These are phyloP conservation scores for Tephrocybe sp. DNA, from an alignment of 768 basidiomycete species.

Conservation along the genomic window DNA sequence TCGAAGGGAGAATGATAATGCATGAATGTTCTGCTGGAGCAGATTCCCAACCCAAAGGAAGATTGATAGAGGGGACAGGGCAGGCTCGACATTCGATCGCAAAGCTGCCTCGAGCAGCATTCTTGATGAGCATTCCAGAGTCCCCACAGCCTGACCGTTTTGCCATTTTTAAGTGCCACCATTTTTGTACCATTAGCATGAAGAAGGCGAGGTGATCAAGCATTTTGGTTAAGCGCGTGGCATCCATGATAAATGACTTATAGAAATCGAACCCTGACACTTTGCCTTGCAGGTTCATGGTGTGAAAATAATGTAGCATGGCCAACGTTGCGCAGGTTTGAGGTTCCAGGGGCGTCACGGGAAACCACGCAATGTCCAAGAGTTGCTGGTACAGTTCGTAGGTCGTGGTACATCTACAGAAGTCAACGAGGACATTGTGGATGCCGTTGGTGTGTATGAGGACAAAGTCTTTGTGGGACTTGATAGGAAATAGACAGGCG, in stretches of 20 bases:
- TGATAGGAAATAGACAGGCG: slow-evolving; percentile 3
- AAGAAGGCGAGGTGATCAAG: slow-evolving; percentile 5
- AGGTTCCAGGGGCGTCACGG: slow-evolving; percentile 7
- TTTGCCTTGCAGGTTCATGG: slow-evolving; percentile 10
- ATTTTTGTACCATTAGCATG: slow-evolving; percentile 9
- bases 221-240: not conserved
- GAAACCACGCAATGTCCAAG: slow-evolving; percentile 8
- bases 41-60: slow-evolving; percentile 12
- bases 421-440: slow-evolving; percentile 5
- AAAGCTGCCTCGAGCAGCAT: slow-evolving; percentile 6
- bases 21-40: slow-evolving; percentile 7
- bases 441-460: slow-evolving; percentile 8
- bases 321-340: slow-evolving; percentile 7
- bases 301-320: slow-evolving; percentile 12
- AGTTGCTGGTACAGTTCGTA: slow-evolving; percentile 2
- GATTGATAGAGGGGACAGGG: slow-evolving; percentile 10
- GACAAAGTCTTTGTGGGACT: slow-evolving; percentile 1
- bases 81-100: slow-evolving; percentile 12
- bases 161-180: slow-evolving; percentile 15
- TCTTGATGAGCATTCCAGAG: slow-evolving; percentile 1
- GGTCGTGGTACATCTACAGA: slow-evolving; percentile 1
- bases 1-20: not conserved
- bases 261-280: slow-evolving; percentile 8
- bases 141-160: slow-evolving; percentile 13
- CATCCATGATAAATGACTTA: slow-evolving; percentile 8